Evolutionary conservation across 352 stramenopile genomes (phyloP).

Genomic region (Phytophthora crassamura): DNA sequence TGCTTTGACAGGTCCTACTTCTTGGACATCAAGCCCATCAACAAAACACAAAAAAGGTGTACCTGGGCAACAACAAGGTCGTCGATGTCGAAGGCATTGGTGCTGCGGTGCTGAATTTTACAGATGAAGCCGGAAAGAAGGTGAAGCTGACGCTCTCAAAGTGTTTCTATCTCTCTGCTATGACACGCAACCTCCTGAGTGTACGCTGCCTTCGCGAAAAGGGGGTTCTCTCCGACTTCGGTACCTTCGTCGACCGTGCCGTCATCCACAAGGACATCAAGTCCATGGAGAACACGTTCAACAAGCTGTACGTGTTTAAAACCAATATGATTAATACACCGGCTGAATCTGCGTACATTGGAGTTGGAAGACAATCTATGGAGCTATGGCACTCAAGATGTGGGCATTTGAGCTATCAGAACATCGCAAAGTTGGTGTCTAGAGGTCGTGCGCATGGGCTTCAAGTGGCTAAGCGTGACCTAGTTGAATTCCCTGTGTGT

Average conservation of each 20-base stretch:
- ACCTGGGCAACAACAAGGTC: slow-evolving; percentile 12
- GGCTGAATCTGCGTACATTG: slow-evolving; percentile 4
- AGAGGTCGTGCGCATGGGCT: slow-evolving; percentile 3
- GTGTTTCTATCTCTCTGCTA: not conserved
- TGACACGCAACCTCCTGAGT: slow-evolving; percentile 4
- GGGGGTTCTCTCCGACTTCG: not conserved
- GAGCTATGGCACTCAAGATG: slow-evolving; percentile 5
- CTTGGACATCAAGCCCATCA: not conserved
- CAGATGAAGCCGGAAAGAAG: not conserved
- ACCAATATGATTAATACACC: slow-evolving; percentile 1
- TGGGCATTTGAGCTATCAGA: slow-evolving; percentile 14
- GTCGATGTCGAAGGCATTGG: slow-evolving; percentile 15
- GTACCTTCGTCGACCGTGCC: slow-evolving; percentile 3
- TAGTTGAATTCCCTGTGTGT: slow-evolving; percentile 6
- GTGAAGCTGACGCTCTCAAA: slow-evolving; percentile 14
- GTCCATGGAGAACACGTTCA: slow-evolving; percentile 1
- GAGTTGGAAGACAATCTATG: too few species aligned
- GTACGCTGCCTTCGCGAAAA: slow-evolving; percentile 11
- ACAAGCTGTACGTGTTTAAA: slow-evolving; percentile 17
- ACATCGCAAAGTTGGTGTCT: slow-evolving; percentile 7
- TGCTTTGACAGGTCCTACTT: slow-evolving; percentile 12
- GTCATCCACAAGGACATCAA: slow-evolving; percentile 8
- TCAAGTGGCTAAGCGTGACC: not conserved
- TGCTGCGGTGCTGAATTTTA: not conserved
- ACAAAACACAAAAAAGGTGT: slow-evolving; percentile 14